phyloP scores from a whole-genome alignment of 768 basidiomycete species.

The Amylocystis lapponica region DNA sequence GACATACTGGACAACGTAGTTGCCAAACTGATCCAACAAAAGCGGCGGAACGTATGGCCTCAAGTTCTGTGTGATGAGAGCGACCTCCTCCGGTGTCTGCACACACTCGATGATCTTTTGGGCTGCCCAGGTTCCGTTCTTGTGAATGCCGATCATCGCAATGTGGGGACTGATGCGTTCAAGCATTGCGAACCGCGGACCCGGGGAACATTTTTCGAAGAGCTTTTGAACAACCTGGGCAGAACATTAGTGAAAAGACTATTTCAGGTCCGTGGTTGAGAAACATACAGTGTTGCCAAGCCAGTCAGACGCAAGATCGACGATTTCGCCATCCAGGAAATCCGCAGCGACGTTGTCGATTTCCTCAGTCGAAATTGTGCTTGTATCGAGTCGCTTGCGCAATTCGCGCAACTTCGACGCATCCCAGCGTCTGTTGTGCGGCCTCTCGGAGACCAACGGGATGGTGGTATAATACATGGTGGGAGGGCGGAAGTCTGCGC shows the following conservation, averaged over 20 bases:
- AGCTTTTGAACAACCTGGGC: slow-evolving; percentile 90
- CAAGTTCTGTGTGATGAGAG: slow-evolving; percentile 78
- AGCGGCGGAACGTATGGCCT: slow-evolving; percentile 90
- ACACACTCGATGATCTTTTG: slow-evolving; percentile 99
- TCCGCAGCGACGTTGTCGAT: slow-evolving; percentile 88
- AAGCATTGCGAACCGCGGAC: slow-evolving; percentile 81
- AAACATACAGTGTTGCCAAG: slow-evolving; percentile 85
- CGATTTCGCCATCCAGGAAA: slow-evolving; percentile 90
- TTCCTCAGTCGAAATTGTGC: slow-evolving; percentile 76
- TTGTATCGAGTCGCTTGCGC: slow-evolving; percentile 90
- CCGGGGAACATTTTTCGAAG: slow-evolving; percentile 82
- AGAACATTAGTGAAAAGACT: background rate
- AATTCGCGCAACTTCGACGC: slow-evolving; percentile 90
- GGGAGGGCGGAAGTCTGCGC: slow-evolving; percentile 86
- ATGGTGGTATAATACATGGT: slow-evolving; percentile 97
- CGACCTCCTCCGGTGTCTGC: slow-evolving; percentile 79
- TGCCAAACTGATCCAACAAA: slow-evolving; percentile 89
- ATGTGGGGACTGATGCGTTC: slow-evolving; percentile 91
- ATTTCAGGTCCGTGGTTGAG: background rate
- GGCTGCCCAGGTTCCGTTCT: slow-evolving; percentile 99
- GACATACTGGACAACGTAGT: slow-evolving; percentile 82
- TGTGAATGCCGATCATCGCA: slow-evolving; percentile 97
- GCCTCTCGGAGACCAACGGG: slow-evolving; percentile 80
- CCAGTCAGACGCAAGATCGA: slow-evolving; percentile 95
- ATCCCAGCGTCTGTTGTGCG: slow-evolving; percentile 87